Conservation (phyloP, 2,329 filamentous ascomycete genomes). For the Fusarium veterinarium region DNA sequence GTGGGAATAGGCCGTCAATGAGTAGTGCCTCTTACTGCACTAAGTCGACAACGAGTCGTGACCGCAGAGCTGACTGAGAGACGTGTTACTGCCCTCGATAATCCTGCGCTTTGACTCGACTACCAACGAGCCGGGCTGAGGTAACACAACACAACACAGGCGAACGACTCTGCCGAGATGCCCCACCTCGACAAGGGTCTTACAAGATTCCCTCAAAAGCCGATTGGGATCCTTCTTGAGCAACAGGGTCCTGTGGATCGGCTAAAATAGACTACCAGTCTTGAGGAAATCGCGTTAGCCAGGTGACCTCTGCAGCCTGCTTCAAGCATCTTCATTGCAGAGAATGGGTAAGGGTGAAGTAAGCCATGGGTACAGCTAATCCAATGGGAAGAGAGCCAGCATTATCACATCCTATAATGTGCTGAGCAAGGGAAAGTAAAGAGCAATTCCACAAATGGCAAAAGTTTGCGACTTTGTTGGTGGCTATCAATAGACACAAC, state of each 20-base stretch:
- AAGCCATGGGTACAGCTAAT: neutral
- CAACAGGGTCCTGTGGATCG: neutral
- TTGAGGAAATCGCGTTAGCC: neutral
- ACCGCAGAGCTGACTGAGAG: neutral
- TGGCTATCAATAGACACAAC: neutral
- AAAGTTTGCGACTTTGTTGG: neutral
- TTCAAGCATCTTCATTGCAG: neutral
- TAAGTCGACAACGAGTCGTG: neutral
- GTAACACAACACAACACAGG: neutral
- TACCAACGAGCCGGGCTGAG: neutral
- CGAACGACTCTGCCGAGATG: slow-evolving; percentile 2
- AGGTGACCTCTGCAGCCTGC: neutral
- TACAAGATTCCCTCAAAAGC: neutral
- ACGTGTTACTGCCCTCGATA: neutral
- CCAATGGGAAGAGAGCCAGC: neutral
- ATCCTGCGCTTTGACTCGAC: neutral
- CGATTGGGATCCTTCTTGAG: neutral
- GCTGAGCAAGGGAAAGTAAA: neutral
- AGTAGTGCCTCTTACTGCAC: neutral
- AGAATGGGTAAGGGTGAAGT: neutral
- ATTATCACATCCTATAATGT: neutral
- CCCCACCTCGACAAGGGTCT: neutral
- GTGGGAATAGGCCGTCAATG: neutral
- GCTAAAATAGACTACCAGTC: neutral
- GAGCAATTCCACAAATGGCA: neutral